Percentiles rank a stretch among this genome's conserved stretches.
Conservation (phyloP, 345 rosid genomes). For the Anastatica hierochuntica region DNA sequence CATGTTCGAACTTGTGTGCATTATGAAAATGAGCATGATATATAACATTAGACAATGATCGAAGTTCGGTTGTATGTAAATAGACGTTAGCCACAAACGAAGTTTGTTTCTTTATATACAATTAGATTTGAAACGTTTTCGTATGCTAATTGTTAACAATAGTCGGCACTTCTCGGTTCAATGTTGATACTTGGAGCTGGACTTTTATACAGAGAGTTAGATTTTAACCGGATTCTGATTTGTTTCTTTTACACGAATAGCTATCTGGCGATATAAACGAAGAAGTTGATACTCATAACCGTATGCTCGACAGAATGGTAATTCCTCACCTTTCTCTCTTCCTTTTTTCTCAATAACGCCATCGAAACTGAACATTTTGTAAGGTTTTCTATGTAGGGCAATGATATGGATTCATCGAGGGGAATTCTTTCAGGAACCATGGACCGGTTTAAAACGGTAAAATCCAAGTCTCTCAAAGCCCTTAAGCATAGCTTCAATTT, state of each 20-base stretch:
- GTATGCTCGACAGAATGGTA: conserved; percentile 84
- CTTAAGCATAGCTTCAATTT: too few relatives aligned
- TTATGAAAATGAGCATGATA: too few relatives aligned
- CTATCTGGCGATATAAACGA: conserved; percentile 83
- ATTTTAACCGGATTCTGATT: neutral
- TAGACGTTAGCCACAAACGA: neutral
- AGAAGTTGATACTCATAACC: conserved; percentile 83
- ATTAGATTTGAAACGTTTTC: too few relatives aligned
- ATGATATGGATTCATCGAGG: conserved; percentile 92
- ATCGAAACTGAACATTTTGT: conserved; percentile 16
- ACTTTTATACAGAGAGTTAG: neutral
- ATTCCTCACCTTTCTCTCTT: conserved; percentile 1
- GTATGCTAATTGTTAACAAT: too few relatives aligned
- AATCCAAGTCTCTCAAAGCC: too few relatives aligned
- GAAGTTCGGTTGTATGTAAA: neutral
- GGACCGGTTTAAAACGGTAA: conserved; percentile 89
- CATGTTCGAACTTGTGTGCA: neutral
- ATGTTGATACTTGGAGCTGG: neutral
- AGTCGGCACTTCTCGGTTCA: neutral
- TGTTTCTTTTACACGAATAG: conserved; percentile 27
- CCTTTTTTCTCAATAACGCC: neutral
- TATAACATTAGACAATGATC: neutral
- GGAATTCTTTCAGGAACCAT: conserved; percentile 89
- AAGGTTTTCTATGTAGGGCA: conserved; percentile 44
- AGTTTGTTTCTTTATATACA: too few relatives aligned